Percentiles rank a stretch among this genome's conserved stretches.
Conservation (phyloP, 768 basidiomycete genomes). For the Auricularia auricula-judae region DNA sequence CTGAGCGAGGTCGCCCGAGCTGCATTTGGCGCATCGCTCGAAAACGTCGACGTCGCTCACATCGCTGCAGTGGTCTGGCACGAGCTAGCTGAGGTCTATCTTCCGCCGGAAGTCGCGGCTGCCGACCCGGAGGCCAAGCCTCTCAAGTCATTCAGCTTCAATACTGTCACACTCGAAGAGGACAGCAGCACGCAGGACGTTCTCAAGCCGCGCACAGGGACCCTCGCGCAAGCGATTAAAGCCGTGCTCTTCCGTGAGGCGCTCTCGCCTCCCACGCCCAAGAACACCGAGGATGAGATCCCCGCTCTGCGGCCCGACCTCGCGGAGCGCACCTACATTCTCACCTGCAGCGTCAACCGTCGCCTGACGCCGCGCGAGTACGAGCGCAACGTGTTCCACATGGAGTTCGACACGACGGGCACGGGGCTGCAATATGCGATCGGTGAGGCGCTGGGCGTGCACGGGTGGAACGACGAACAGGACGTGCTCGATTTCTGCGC, state of each 20-base stretch:
- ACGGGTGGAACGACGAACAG: conserved; percentile 91
- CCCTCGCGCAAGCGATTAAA: conserved; percentile 52
- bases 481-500: conserved; percentile 83
- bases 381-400: conserved; percentile 97
- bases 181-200: conserved; percentile 24
- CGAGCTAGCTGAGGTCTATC: conserved; percentile 39
- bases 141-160: conserved; percentile 55
- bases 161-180: conserved; percentile 62
- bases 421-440: conserved; percentile 93
- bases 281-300: conserved; percentile 35
- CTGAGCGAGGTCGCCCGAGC: conserved; percentile 41
- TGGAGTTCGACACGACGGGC: conserved; percentile 86
- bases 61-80: conserved; percentile 15
- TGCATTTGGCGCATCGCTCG: conserved; percentile 34
- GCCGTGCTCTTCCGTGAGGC: conserved; percentile 81
- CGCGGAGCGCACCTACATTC: conserved; percentile 82
- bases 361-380: conserved; percentile 92
- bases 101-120: conserved; percentile 48
- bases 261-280: conserved; percentile 43
- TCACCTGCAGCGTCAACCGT: conserved; percentile 88
- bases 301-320: conserved; percentile 77
- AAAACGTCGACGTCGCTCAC: conserved; percentile 28
- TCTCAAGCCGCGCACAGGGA: conserved; percentile 65
- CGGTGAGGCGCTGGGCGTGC: conserved; percentile 92
- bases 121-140: conserved; percentile 16